Conservation (phyloP, 1,284 basidiomycete species). For the Retiboletus flavoniger region DNA sequence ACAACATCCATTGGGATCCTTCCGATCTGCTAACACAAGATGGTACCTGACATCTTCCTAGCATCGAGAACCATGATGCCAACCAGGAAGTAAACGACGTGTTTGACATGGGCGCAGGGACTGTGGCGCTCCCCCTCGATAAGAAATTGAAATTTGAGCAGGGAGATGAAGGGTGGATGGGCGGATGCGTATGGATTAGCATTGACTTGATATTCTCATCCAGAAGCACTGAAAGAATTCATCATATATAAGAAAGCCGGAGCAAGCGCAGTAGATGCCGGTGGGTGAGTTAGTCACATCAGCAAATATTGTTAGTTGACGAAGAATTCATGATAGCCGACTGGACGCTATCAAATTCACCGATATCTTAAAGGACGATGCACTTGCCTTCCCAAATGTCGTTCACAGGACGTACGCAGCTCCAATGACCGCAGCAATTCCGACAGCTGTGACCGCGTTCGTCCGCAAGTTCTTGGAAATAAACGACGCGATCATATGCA, state of each 20-base stretch:
- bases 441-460: slow-evolving; percentile 51
- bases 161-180: slow-evolving; percentile 60
- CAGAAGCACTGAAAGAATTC: background rate
- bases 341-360: slow-evolving; percentile 62
- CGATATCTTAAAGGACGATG: slow-evolving; percentile 68
- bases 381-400: slow-evolving; percentile 51
- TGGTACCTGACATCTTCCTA: slow-evolving; percentile 22
- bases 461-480: slow-evolving; percentile 56
- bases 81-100: slow-evolving; percentile 51
- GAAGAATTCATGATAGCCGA: slow-evolving; percentile 8
- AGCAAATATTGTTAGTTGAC: background rate
- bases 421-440: slow-evolving; percentile 52
- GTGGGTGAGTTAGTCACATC: slow-evolving; percentile 37
- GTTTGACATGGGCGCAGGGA: slow-evolving; percentile 60
- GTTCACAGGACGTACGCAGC: no score
- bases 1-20: slow-evolving; percentile 31
- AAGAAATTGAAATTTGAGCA: slow-evolving; percentile 70
- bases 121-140: slow-evolving; percentile 55
- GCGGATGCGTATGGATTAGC: slow-evolving; percentile 42
- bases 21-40: background rate
- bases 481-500: slow-evolving; percentile 51
- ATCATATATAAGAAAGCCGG: slow-evolving; percentile 64
- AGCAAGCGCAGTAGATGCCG: slow-evolving; percentile 59
- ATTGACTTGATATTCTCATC: no score
- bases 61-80: slow-evolving; percentile 63